phyloP scores from a whole-genome alignment of 495 filamentous ascomycete species.

The Neurospora sp. region DNA sequence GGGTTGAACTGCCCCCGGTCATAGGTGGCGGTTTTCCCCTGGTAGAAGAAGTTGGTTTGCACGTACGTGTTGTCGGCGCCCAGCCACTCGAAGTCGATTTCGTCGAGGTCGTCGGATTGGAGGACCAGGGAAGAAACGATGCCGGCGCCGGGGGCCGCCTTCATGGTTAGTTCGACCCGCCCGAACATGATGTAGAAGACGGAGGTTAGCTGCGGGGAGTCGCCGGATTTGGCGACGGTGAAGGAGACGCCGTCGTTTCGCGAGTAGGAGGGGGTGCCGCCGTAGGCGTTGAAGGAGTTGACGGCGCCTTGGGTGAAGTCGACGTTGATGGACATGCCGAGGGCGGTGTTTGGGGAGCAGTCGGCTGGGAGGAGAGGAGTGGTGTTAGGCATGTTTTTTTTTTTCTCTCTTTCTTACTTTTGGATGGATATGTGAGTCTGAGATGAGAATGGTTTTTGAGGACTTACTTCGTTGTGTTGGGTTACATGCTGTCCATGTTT shows the following conservation, averaged over 20 bases:
- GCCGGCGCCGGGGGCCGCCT: constrained; percentile 59
- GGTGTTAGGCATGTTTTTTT: not conserved
- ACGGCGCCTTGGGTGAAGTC: constrained; percentile 71
- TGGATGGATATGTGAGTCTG: not conserved
- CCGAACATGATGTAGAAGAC: constrained; percentile 83
- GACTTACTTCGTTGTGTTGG: constrained; percentile 18
- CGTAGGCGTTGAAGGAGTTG: constrained; percentile 57
- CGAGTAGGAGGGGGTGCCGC: constrained; percentile 56
- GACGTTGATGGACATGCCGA: constrained; percentile 66
- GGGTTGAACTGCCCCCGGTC: constrained; percentile 67
- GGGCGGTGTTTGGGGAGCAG: constrained; percentile 72
- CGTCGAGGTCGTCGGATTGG: constrained; percentile 83
- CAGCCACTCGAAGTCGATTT: constrained; percentile 88
- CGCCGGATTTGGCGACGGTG: constrained; percentile 71
- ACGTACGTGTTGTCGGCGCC: constrained; percentile 54
- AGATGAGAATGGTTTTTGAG: not conserved
- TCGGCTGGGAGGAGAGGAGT: constrained; percentile 9
- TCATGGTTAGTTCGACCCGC: constrained; percentile 59
- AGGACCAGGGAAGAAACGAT: constrained; percentile 80
- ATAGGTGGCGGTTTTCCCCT: constrained; percentile 66
- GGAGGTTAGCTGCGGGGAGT: constrained; percentile 68
- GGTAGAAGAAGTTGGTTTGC: constrained; percentile 90
- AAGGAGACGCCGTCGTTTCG: constrained; percentile 64
- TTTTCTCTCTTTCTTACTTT: not conserved
- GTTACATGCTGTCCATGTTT: constrained; percentile 28